Conservation (phyloP, 2,329 filamentous ascomycete genomes). For the Aspergillus clavatus region DNA sequence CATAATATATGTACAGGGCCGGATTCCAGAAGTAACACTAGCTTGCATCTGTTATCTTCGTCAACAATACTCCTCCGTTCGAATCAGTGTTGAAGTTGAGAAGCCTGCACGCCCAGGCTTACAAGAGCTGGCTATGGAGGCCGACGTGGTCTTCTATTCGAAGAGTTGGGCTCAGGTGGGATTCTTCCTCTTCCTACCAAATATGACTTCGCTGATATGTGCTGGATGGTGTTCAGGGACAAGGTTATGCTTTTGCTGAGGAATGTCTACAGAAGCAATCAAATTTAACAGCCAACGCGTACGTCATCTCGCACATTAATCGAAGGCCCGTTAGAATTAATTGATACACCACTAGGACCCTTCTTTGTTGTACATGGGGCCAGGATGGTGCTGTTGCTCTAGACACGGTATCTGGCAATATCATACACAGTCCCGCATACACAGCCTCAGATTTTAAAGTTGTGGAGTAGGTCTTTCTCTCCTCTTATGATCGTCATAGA, state of each 20-base stretch:
- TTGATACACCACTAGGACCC: slow-evolving; percentile 28
- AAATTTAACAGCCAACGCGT: slow-evolving; percentile 43
- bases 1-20: slow-evolving; percentile 45
- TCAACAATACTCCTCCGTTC: slow-evolving; percentile 39
- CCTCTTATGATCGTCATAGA: not conserved
- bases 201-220: not conserved
- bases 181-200: not conserved
- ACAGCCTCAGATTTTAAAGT: slow-evolving; percentile 38
- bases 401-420: slow-evolving; percentile 28
- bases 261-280: slow-evolving; percentile 49
- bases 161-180: slow-evolving; percentile 63
- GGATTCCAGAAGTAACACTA: slow-evolving; percentile 57
- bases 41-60: slow-evolving; percentile 57
- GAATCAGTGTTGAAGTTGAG: slow-evolving; percentile 67
- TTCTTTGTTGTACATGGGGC: slow-evolving; percentile 57
- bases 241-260: slow-evolving; percentile 45
- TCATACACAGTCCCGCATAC: slow-evolving; percentile 43
- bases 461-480: slow-evolving; percentile 51
- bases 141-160: slow-evolving; percentile 71
- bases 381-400: slow-evolving; percentile 48
- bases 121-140: slow-evolving; percentile 54
- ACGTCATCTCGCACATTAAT: slow-evolving; percentile 18
- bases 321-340: not conserved
- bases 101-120: slow-evolving; percentile 62
- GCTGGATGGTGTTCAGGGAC: slow-evolving; percentile 14